Evolutionary conservation across 441 rosid genomes (phyloP).

Genomic region (Hypseocharis bilobata): DNA sequence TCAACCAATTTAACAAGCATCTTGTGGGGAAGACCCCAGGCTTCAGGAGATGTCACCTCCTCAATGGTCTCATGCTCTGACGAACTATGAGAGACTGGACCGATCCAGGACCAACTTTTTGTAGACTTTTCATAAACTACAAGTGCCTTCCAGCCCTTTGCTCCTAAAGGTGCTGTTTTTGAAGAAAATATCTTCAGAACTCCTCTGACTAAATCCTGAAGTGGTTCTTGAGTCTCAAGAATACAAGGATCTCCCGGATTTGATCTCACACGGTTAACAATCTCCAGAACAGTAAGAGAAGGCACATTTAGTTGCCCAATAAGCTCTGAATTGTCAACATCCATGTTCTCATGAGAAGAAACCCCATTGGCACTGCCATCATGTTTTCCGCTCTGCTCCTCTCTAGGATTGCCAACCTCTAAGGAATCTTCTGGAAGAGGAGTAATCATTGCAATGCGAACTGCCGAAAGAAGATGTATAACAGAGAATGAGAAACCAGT

Average conservation of each 20-base stretch:
- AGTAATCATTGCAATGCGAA: slow-evolving; percentile 75
- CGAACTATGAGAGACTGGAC: slow-evolving; percentile 49
- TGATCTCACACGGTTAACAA: slow-evolving; percentile 71
- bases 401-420: slow-evolving; percentile 43
- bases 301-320: slow-evolving; percentile 42
- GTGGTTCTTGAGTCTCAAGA: slow-evolving; percentile 89
- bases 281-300: slow-evolving; percentile 73
- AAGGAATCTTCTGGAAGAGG: slow-evolving; percentile 54
- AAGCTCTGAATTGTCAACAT: slow-evolving; percentile 35
- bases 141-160: slow-evolving; percentile 92
- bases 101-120: slow-evolving; percentile 91
- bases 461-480: slow-evolving; percentile 91
- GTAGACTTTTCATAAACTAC: slow-evolving; percentile 64
- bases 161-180: slow-evolving; percentile 92
- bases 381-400: slow-evolving; percentile 39
- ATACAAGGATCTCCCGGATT: slow-evolving; percentile 94
- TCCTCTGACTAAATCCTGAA: slow-evolving; percentile 90
- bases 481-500: slow-evolving; percentile 91
- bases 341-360: slow-evolving; percentile 36
- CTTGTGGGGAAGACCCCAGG: slow-evolving; percentile 89
- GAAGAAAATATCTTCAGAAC: slow-evolving; percentile 81
- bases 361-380: slow-evolving; percentile 44
- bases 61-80: slow-evolving; percentile 60
- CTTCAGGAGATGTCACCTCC: slow-evolving; percentile 93
- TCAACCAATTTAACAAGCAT: slow-evolving; percentile 95